Evolutionary conservation across 495 filamentous ascomycete species (phyloP), one percentile per base, ranked within the genome.

Genomic region (Elaphomyces granulatus): DNA sequence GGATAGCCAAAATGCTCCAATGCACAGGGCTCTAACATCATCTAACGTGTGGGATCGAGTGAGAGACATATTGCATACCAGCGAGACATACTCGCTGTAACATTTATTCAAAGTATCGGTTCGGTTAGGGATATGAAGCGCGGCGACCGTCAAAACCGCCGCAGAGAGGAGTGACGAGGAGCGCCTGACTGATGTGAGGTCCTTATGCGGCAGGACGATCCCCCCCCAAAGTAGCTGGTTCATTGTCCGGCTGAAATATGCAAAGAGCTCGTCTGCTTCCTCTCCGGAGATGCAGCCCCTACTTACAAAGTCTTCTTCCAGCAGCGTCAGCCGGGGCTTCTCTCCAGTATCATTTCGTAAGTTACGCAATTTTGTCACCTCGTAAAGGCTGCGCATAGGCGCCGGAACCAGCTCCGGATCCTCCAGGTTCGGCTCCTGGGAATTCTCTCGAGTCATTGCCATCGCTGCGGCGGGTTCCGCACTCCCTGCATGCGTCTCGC

Each of bases 321-420:
- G 45, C 19, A 71, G 55, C 4, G 63, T 67, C 41, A 57, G 55
- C 41, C 63, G 63, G 4, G 61, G 66, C 35, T 60, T 59, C 41
- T 66, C 60, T 12, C 55, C 57, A 18, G 52, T 53, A 36, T 64
- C 64, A 36, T 61, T 62, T n/a, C 70, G 53, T 38, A 74, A 42
- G 32, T 72, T 67, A 20, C 69, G 61, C 37, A 76, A 51, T 32
- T 70, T 74, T 4, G 72, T 76, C 20, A 76, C 72, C 43, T 75
- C 72, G 47, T 73, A 77, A 16, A 77, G 49, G 52, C 68, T 74
- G 38, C 68, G 64, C 70, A 77, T 75, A 0, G 72, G 72, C 3
- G 68, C 71, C 1, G 69, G 58, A 19, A 75, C 67, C 23, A 75
- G 39, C 7, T 63, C 60, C 15, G 63, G 57, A 37, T 61, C 59